Evolutionary conservation across 257 asterid genomes (phyloP).

Genomic region (Capsicum rhomboideum): DNA sequence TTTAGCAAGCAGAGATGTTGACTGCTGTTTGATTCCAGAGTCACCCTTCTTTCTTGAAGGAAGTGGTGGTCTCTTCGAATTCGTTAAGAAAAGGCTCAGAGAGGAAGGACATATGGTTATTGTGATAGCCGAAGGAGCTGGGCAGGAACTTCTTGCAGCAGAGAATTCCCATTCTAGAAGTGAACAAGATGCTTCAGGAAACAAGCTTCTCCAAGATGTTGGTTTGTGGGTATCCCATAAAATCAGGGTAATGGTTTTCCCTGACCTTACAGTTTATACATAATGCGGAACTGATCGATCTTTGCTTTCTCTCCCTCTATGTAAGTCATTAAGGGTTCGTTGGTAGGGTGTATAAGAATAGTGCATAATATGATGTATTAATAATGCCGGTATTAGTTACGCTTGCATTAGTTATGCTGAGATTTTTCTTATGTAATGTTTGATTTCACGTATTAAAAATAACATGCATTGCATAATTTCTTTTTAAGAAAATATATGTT

Average conservation of each 20-base stretch:
- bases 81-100: conserved; percentile 57
- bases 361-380: too few species aligned
- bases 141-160: conserved; percentile 64
- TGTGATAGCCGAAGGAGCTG: conserved; percentile 95
- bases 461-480: too few species aligned
- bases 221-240: conserved; percentile 84
- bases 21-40: conserved; percentile 92
- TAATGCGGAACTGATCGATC: background rate
- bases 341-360: too few species aligned
- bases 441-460: too few species aligned
- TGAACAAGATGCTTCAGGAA: conserved; percentile 84
- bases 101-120: conserved; percentile 90
- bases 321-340: background rate
- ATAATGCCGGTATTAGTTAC: too few species aligned
- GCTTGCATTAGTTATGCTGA: too few species aligned
- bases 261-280: background rate
- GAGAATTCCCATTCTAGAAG: conserved; percentile 22
- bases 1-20: conserved; percentile 94
- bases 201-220: conserved; percentile 78
- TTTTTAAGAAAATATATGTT: too few species aligned
- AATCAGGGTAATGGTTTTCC: conserved; percentile 47
- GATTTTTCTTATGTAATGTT: too few species aligned
- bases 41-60: conserved; percentile 90
- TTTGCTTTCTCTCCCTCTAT: background rate
- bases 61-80: conserved; percentile 69